These are phyloP conservation scores for Chrysochromulina parva DNA, from an alignment of 78 protist species.

Conservation along the genomic window DNA sequence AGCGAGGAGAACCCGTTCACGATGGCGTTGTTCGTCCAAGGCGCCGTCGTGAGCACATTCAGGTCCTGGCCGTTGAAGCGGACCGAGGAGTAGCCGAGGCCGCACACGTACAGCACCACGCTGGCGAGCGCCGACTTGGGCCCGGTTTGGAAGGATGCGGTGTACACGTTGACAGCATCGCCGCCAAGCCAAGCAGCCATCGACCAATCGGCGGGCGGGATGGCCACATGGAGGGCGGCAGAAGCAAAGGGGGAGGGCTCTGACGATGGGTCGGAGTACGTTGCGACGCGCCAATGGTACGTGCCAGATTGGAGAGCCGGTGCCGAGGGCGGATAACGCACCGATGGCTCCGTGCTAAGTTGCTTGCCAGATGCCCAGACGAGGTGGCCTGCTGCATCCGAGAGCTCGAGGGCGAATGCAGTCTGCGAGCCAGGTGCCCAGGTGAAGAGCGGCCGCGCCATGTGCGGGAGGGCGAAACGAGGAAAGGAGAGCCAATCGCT, in stretches of 20 bases:
- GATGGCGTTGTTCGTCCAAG: neutral
- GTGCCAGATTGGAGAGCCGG: neutral
- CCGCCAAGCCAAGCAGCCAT: neutral
- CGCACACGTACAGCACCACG: conserved; percentile 19
- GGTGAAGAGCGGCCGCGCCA: no score
- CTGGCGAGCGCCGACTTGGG: no score
- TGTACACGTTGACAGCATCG: neutral
- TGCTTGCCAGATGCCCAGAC: no score
- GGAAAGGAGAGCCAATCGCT: no score
- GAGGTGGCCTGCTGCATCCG: no score
- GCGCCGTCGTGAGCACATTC: neutral
- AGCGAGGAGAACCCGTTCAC: neutral
- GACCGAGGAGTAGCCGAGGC: conserved; percentile 25
- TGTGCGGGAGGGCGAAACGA: no score
- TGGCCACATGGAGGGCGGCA: neutral
- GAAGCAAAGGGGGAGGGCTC: neutral
- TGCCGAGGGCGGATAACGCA: neutral
- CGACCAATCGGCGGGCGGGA: neutral
- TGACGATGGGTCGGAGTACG: neutral
- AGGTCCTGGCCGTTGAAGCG: conserved; percentile 11
- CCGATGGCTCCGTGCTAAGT: neutral
- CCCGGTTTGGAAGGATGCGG: neutral
- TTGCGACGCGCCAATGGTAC: neutral
- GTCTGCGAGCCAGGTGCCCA: no score
- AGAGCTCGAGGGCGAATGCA: no score